A percentile compares a stretch with the other conserved stretches of the same genome.
Conservation (phyloP, 305 asterid genomes). For the Solanum hybrid region DNA sequence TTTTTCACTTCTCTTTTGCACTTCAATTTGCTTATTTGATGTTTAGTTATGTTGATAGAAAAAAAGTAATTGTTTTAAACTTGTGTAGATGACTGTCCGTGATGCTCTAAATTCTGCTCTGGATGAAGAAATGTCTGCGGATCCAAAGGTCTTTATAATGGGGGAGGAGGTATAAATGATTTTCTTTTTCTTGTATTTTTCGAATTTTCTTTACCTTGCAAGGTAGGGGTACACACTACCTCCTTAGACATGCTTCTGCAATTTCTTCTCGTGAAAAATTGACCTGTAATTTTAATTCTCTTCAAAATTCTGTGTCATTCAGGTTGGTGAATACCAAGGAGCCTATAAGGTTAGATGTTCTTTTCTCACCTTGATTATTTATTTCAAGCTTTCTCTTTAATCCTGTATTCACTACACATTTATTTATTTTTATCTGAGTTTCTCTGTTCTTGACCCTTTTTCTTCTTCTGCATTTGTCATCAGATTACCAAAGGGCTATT, state of each 20-base stretch:
- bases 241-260: not conserved
- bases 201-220: not conserved
- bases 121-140: constrained; percentile 96
- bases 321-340: constrained; percentile 98
- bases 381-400: not conserved
- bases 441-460: not conserved
- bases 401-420: not conserved
- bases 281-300: not conserved
- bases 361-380: not conserved
- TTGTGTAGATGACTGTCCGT: constrained; percentile 77
- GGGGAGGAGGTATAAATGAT: constrained; percentile 78
- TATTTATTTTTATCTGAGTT: not conserved
- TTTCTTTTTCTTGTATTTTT: not conserved
- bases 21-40: not conserved
- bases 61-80: not conserved
- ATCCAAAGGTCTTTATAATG: constrained; percentile 74
- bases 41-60: not conserved
- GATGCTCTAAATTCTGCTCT: constrained; percentile 90
- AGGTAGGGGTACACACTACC: not conserved
- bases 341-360: constrained; percentile 70
- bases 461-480: not conserved
- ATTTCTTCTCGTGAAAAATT: not conserved
- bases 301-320: constrained; percentile 5
- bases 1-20: not conserved
- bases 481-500: constrained; percentile 79